Evolutionary conservation across 306 rosid species (phyloP), one percentile per base, ranked within the genome.

Genomic region (Bauhinia variegata): DNA sequence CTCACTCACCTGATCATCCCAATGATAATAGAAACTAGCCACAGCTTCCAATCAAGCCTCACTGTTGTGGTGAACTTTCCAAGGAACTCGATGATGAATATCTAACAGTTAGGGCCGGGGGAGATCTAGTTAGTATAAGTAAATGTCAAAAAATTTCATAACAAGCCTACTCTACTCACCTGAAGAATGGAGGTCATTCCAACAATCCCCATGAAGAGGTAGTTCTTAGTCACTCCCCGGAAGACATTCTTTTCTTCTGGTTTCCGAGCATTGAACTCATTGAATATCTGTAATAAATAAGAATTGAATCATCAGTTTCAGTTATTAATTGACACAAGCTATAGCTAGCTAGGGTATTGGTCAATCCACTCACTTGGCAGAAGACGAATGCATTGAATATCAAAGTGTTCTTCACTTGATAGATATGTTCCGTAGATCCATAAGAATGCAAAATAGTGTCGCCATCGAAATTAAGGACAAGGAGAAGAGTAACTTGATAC

Each of bases 211-310:
- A 87, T 48, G 46, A 86, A 92, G 63, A 92, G 96, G 60, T 50
- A 79, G 66, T 89, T 92, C 75, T 79, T 87, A 1, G 89, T 86
- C 60, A 92, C 88, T 76, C 98, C 98, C 19, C 42, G 41, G 83
- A 92, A 92, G 32, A 85, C 89, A 57, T 92, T 89, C 61, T 84
- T 71, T 79, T 85, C 89, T 6, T 89, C 98, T 43, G 96, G 96
- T 67, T 92, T 92, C 49, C 96, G 89, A 70, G 98, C 93, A 60
- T 92, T 92, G 82, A 92, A 87, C 81, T 92, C 96, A 5, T 92
- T 89, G 65, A 87, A 92, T 78, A 92, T 83, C 98, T 92, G 88
- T 55, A n/a, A n/a, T n/a, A n/a, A 58, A 17, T 62, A 43, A 56
- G 56, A 68, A 19, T 56, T 4, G 47, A n/a, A 59, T 54, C 36